A percentile compares a stretch with the other conserved stretches of the same genome.
Conservation (phyloP, 805 yeast species). For the Candida hungchunana region DNA sequence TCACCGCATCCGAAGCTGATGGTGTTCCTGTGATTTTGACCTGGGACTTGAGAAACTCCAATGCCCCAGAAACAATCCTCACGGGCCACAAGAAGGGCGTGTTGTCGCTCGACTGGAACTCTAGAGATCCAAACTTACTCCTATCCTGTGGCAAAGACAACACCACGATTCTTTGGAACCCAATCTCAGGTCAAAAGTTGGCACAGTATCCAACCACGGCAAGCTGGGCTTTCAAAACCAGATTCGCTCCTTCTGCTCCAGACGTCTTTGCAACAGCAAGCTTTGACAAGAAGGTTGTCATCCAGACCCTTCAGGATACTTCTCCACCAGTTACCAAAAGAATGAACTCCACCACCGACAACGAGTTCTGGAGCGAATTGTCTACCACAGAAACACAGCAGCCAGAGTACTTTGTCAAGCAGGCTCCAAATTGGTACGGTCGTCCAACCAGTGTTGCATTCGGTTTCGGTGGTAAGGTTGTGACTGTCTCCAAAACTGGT, state of each 20-base stretch:
- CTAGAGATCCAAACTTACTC: slow-evolving; percentile 69
- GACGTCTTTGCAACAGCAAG: slow-evolving; percentile 87
- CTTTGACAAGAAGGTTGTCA: slow-evolving; percentile 74
- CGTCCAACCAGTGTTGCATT: slow-evolving; percentile 72
- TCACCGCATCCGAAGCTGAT: slow-evolving; percentile 85
- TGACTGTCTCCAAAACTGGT: slow-evolving; percentile 43
- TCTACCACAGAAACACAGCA: slow-evolving; percentile 65
- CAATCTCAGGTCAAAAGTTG: slow-evolving; percentile 61
- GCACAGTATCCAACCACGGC: slow-evolving; percentile 90
- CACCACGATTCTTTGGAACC: slow-evolving; percentile 87
- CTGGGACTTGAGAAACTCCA: slow-evolving; percentile 94
- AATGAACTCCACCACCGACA: slow-evolving; percentile 47
- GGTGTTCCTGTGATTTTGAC: slow-evolving; percentile 72
- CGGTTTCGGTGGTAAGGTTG: slow-evolving; percentile 93
- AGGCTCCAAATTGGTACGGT: slow-evolving; percentile 88
- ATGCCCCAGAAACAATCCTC: slow-evolving; percentile 77
- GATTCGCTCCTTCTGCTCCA: slow-evolving; percentile 84
- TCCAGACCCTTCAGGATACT: slow-evolving; percentile 89
- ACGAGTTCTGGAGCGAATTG: slow-evolving; percentile 82
- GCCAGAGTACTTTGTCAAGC: slow-evolving; percentile 65
- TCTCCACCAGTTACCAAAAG: slow-evolving; percentile 48
- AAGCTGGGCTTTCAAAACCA: slow-evolving; percentile 89
- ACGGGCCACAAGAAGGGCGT: slow-evolving; percentile 86
- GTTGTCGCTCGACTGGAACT: slow-evolving; percentile 90
- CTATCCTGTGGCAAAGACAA: slow-evolving; percentile 93